Evolutionary conservation across 345 rosid species (phyloP).

Genomic region (Psidium guajava): DNA sequence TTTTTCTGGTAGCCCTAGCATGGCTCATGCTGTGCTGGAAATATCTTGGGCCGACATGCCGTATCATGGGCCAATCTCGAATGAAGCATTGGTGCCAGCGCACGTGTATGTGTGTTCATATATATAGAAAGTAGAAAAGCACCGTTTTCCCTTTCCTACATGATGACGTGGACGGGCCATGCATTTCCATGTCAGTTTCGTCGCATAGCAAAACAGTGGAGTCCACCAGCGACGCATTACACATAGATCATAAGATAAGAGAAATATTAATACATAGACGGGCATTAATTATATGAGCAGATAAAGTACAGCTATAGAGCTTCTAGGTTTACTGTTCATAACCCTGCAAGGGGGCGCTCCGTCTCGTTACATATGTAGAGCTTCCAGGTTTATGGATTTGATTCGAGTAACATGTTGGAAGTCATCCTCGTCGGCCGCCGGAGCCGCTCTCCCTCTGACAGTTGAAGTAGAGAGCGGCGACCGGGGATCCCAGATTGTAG

Average conservation of each 20-base stretch:
- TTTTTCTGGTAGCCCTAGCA: slow-evolving; percentile 1
- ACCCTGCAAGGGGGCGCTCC: neutral
- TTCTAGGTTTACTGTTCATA: neutral
- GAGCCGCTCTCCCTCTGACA: slow-evolving; percentile 80
- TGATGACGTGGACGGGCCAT: neutral
- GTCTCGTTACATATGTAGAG: neutral
- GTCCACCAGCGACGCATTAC: neutral
- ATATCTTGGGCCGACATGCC: neutral
- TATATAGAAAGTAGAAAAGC: neutral
- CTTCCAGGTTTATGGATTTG: neutral
- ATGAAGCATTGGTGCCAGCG: neutral
- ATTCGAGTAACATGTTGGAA: neutral
- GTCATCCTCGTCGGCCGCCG: slow-evolving; percentile 39
- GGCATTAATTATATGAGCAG: neutral
- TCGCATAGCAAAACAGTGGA: neutral
- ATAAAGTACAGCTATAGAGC: neutral
- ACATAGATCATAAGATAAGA: neutral
- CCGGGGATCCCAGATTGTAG: slow-evolving; percentile 74
- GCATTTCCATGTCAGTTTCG: neutral
- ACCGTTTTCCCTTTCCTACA: neutral
- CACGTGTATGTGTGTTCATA: neutral
- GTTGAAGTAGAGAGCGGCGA: slow-evolving; percentile 69
- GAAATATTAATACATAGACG: neutral
- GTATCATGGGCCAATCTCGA: neutral
- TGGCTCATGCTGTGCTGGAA: neutral